These are phyloP conservation scores for Leccinum griseonigrum DNA, from an alignment of 1,284 basidiomycete species.

Conservation along the genomic window DNA sequence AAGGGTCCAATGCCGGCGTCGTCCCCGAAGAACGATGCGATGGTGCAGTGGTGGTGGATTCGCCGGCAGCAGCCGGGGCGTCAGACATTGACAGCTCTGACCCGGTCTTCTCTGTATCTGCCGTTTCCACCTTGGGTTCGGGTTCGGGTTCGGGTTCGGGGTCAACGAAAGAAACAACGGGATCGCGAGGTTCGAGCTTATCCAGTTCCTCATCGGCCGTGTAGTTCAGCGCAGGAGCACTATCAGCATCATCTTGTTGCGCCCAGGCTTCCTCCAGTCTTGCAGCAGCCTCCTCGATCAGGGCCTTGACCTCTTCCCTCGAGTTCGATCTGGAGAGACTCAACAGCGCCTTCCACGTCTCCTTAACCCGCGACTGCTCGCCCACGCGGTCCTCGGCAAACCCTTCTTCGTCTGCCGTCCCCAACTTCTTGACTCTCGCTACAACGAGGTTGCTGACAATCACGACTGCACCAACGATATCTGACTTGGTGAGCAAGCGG, in stretches of 20 bases:
- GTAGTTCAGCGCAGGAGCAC: conserved; percentile 31
- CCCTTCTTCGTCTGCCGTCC: conserved; percentile 61
- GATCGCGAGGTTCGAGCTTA: conserved; percentile 50
- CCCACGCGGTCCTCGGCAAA: conserved; percentile 64
- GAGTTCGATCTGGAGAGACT: conserved; percentile 90
- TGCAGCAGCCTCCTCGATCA: conserved; percentile 81
- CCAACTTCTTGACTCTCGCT: conserved; percentile 73
- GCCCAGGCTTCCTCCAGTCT: conserved; percentile 54
- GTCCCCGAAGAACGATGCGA: conserved; percentile 86
- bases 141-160: conserved; percentile 51
- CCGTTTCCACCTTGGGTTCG: conserved; percentile 41
- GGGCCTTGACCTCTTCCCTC: conserved; percentile 78
- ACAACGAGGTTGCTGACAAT: conserved; percentile 45
- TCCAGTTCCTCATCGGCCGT: conserved; percentile 41
- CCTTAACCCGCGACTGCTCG: conserved; percentile 40
- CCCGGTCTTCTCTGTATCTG: conserved; percentile 56
- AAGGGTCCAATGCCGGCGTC: conserved; percentile 60
- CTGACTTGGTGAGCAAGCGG: neutral
- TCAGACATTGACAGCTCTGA: conserved; percentile 76
- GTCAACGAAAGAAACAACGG: conserved; percentile 78
- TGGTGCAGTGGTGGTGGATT: conserved; percentile 78
- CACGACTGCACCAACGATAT: neutral
- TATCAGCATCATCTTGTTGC: conserved; percentile 18
- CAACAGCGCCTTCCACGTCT: conserved; percentile 85
- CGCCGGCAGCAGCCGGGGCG: conserved; percentile 66